Evolutionary conservation across 495 filamentous ascomycete species (phyloP).

Genomic region (Penicillium coffeae): DNA sequence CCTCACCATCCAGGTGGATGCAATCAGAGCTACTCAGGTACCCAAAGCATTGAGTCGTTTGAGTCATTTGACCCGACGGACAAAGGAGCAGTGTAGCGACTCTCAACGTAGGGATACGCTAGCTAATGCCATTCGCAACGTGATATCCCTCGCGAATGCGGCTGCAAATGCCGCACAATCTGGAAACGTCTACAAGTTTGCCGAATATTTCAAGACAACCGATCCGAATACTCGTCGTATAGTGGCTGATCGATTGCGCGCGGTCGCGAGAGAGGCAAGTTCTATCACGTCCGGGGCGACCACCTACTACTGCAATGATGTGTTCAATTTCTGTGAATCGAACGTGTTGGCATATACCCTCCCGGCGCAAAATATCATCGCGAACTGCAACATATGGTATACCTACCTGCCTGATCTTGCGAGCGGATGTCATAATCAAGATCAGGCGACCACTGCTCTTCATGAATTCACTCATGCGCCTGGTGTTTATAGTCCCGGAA

Average conservation of each 20-base stretch:
- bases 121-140: constrained; percentile 46
- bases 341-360: constrained; percentile 57
- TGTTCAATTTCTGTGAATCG: constrained; percentile 42
- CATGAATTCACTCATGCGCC: constrained; percentile 63
- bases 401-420: constrained; percentile 41
- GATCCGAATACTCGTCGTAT: constrained; percentile 33
- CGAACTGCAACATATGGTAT: constrained; percentile 57
- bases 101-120: constrained; percentile 37
- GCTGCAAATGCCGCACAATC: constrained; percentile 50
- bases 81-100: constrained; percentile 47
- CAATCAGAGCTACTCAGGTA: constrained; percentile 44
- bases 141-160: constrained; percentile 46
- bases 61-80: constrained; percentile 45
- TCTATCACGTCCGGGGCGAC: constrained; percentile 40
- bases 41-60: constrained; percentile 41
- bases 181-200: constrained; percentile 49
- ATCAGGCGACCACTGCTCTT: constrained; percentile 56
- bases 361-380: constrained; percentile 47
- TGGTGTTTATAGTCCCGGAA: constrained; percentile 51
- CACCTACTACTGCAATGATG: constrained; percentile 51
- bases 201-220: constrained; percentile 62
- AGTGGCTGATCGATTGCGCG: constrained; percentile 49
- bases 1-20: constrained; percentile 41
- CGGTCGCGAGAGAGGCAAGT: constrained; percentile 49
- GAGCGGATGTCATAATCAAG: constrained; percentile 51